These are phyloP conservation scores for Haematococcus lacustris DNA, from an alignment of 139 green algal genomes.

Conservation along the genomic window DNA sequence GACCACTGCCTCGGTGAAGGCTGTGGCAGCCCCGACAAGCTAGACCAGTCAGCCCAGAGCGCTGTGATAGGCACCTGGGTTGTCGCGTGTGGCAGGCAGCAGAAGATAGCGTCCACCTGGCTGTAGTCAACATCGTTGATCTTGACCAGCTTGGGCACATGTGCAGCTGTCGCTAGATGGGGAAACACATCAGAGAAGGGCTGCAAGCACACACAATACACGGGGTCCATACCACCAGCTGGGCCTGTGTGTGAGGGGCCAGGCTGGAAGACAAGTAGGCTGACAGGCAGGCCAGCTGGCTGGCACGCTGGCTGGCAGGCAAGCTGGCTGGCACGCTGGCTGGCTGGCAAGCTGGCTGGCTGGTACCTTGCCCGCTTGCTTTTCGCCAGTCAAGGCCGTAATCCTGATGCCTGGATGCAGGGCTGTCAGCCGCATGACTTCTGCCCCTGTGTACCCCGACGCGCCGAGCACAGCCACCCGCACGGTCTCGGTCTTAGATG, in stretches of 20 bases:
- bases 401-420: conserved; percentile 80
- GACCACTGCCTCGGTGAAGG: too few species aligned
- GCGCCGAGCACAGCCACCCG: conserved; percentile 86
- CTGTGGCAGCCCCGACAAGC: too few species aligned
- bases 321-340: too few species aligned
- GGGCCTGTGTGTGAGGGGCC: neutral
- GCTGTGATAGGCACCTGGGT: conserved; percentile 63
- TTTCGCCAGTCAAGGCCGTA: conserved; percentile 83
- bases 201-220: too few species aligned
- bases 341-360: too few species aligned
- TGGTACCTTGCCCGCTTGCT: conserved; percentile 89
- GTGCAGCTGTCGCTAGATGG: conserved; percentile 66
- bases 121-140: conserved; percentile 82
- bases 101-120: conserved; percentile 90
- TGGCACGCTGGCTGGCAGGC: too few species aligned
- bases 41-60: too few species aligned
- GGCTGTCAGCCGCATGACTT: conserved; percentile 75
- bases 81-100: conserved; percentile 95
- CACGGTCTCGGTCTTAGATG: neutral
- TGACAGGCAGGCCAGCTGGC: too few species aligned
- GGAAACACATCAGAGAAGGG: conserved; percentile 86
- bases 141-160: conserved; percentile 69
- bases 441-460: conserved; percentile 92
- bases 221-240: too few species aligned
- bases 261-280: too few species aligned